A percentile compares a stretch with the other conserved stretches of the same genome.
phyloP scores from a whole-genome alignment of 1,284 basidiomycete genomes.

The Cutaneotrichosporon cutaneum region DNA sequence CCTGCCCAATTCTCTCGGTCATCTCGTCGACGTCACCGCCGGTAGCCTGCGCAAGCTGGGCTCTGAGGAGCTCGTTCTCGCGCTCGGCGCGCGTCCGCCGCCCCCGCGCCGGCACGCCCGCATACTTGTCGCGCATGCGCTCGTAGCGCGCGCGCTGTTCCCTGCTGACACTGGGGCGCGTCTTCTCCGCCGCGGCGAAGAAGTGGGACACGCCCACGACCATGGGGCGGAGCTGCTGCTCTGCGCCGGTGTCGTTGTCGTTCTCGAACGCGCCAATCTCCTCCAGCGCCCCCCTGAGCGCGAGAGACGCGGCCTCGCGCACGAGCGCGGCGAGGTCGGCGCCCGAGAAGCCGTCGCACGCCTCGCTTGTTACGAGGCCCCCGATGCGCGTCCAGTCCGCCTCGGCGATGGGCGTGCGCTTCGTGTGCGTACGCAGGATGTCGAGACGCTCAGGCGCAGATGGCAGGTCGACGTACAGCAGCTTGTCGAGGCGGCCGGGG shows the following conservation, averaged over 20 bases:
- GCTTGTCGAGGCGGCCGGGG: constrained; percentile 91
- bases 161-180: constrained; percentile 78
- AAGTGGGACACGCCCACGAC: constrained; percentile 65
- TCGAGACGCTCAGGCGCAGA: constrained; percentile 73
- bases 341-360: constrained; percentile 82
- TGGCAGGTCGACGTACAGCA: constrained; percentile 94
- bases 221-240: constrained; percentile 48
- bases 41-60: not conserved
- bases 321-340: constrained; percentile 85
- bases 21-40: not conserved
- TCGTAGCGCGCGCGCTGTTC: constrained; percentile 81
- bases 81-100: constrained; percentile 40
- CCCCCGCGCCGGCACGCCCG: constrained; percentile 60
- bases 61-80: constrained; percentile 22
- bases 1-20: constrained; percentile 4
- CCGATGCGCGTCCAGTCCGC: constrained; percentile 45
- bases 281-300: constrained; percentile 70
- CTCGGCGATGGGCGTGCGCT: constrained; percentile 69
- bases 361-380: constrained; percentile 51
- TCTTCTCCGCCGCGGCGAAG: constrained; percentile 70
- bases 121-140: constrained; percentile 72
- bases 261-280: constrained; percentile 60
- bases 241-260: constrained; percentile 48
- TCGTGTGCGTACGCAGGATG: constrained; percentile 71
- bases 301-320: constrained; percentile 83